Evolutionary conservation across 805 yeast species (phyloP).

Genomic region (Pichia thaimueangensis): DNA sequence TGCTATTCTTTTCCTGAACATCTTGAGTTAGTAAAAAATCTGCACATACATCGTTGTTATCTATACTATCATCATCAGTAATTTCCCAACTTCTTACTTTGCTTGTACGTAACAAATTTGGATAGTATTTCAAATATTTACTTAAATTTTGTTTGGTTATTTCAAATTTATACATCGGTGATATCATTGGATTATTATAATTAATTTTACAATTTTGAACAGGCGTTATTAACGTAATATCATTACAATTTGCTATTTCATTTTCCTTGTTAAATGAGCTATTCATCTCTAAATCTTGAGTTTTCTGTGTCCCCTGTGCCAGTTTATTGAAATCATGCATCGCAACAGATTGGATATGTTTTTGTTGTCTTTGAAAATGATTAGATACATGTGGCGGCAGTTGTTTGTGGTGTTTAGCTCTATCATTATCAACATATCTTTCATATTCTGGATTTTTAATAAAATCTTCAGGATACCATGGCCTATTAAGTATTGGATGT

Average conservation of each 20-base stretch:
- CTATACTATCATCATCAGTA: constrained; percentile 41
- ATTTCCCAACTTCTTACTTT: constrained; percentile 26
- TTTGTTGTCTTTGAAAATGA: constrained; percentile 20
- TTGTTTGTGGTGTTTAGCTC: constrained; percentile 1
- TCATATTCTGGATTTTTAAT: constrained; percentile 24
- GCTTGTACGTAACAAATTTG: constrained; percentile 17
- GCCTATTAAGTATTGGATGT: constrained; percentile 23
- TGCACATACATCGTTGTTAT: constrained; percentile 52
- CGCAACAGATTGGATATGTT: constrained; percentile 18
- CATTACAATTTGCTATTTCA: background rate
- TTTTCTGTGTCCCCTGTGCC: constrained; percentile 12
- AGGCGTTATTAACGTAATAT: constrained; percentile 17
- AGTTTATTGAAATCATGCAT: constrained; percentile 21
- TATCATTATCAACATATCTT: constrained; percentile 3
- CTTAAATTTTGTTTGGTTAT: constrained; percentile 19
- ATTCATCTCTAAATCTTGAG: background rate
- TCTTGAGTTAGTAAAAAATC: constrained; percentile 59
- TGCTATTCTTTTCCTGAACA: constrained; percentile 30
- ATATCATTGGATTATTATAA: constrained; percentile 18
- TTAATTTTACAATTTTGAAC: constrained; percentile 21
- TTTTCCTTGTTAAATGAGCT: background rate
- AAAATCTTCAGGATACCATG: constrained; percentile 35
- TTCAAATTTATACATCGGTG: constrained; percentile 25
- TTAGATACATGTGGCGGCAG: constrained; percentile 13
- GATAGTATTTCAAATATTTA: constrained; percentile 8